Conservation (phyloP, 106 monocot genomes). For the Chionographis japonica region DNA sequence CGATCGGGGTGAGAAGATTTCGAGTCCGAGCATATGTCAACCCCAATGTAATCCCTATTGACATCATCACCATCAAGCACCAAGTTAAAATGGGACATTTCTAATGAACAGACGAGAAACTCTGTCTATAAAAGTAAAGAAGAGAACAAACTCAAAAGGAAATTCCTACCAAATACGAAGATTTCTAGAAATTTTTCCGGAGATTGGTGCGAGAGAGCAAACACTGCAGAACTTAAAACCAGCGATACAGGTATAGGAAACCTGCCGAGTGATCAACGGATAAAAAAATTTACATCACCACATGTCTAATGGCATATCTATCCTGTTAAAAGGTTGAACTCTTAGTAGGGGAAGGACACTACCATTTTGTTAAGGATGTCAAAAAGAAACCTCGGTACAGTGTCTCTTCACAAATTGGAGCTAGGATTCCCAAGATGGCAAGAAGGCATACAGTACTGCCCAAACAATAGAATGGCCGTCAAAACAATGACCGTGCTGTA, state of each 20-base stretch:
- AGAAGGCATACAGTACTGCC: conserved; percentile 33
- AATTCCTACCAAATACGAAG: conserved; percentile 38
- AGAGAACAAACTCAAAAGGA: background rate
- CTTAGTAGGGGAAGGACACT: background rate
- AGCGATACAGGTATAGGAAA: conserved; percentile 29
- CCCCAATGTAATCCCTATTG: conserved; percentile 30
- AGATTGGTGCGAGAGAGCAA: conserved; percentile 39
- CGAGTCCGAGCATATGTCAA: conserved; percentile 38
- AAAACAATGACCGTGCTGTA: background rate
- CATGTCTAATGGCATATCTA: too few relatives aligned
- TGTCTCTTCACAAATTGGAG: conserved; percentile 44
- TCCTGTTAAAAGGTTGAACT: too few relatives aligned
- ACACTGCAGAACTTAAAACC: conserved; percentile 32
- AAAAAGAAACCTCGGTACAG: conserved; percentile 49
- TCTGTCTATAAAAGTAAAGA: background rate
- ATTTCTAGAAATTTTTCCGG: conserved; percentile 45
- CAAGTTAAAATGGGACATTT: conserved; percentile 1
- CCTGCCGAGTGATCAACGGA: conserved; percentile 22
- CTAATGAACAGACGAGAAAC: background rate
- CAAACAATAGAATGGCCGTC: conserved; percentile 1
- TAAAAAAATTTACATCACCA: background rate
- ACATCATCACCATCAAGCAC: background rate
- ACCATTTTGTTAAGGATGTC: conserved; percentile 51
- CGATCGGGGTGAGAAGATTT: conserved; percentile 45
- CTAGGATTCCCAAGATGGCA: conserved; percentile 27